Conservation (phyloP, 176 grass and related monocot genomes). For the Bothriochloa decipiens region DNA sequence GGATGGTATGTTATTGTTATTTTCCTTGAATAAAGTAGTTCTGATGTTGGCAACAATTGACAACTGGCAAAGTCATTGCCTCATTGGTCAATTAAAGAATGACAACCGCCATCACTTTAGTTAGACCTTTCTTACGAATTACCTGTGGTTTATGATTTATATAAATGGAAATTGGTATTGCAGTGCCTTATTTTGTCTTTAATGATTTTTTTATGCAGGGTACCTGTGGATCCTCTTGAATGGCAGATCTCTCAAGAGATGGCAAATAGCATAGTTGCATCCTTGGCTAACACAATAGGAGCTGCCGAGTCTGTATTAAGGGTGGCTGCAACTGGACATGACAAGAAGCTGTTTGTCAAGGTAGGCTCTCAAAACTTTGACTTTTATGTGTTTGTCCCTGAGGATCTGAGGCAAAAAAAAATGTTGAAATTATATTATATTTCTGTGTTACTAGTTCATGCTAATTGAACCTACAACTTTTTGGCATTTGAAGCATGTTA, state of each 20-base stretch:
- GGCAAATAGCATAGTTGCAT: conserved; percentile 89
- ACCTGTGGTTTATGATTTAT: neutral
- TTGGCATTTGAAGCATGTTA: neutral
- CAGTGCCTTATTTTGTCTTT: conserved; percentile 9
- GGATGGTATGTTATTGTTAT: neutral
- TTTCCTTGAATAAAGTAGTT: neutral
- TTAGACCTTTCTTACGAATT: neutral
- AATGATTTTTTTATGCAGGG: conserved; percentile 54
- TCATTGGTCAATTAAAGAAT: neutral
- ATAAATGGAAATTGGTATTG: neutral
- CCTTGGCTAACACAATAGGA: conserved; percentile 89
- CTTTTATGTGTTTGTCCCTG: neutral
- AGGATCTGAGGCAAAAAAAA: neutral
- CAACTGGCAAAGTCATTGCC: neutral
- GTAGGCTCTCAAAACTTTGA: conserved; percentile 43
- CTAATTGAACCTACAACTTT: neutral
- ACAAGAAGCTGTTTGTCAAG: conserved; percentile 90
- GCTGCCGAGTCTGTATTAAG: conserved; percentile 91
- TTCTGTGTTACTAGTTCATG: neutral
- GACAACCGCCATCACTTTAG: neutral
- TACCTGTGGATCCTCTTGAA: conserved; percentile 95
- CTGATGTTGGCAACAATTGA: neutral
- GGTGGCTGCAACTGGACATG: conserved; percentile 91
- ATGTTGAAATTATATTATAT: neutral
- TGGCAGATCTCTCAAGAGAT: conserved; percentile 97